These are phyloP conservation scores for Cyberlindnera americana DNA, from an alignment of 805 yeast species.

Conservation along the genomic window DNA sequence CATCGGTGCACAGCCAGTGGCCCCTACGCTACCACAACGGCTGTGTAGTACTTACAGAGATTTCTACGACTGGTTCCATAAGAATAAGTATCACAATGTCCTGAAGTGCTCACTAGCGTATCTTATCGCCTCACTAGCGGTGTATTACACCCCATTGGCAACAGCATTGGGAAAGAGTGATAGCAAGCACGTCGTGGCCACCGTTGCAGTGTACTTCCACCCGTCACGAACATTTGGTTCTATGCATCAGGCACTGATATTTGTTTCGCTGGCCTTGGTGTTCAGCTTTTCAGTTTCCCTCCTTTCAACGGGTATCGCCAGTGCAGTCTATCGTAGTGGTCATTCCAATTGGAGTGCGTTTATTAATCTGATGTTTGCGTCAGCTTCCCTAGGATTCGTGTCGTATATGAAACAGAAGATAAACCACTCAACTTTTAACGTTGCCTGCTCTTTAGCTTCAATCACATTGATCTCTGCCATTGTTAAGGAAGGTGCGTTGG, in stretches of 20 bases:
- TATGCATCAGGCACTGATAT: slow-evolving; percentile 70
- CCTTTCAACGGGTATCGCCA: slow-evolving; percentile 48
- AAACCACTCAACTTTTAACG: slow-evolving; percentile 65
- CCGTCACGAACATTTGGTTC: slow-evolving; percentile 77
- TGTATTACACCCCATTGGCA: slow-evolving; percentile 52
- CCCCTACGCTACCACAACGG: not conserved
- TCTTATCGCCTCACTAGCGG: slow-evolving; percentile 67
- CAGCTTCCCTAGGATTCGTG: slow-evolving; percentile 57
- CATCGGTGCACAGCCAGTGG: slow-evolving; percentile 1
- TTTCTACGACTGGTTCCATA: slow-evolving; percentile 1
- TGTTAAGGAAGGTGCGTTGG: slow-evolving; percentile 68
- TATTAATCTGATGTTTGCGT: slow-evolving; percentile 52
- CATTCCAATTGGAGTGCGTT: slow-evolving; percentile 46
- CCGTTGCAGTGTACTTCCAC: slow-evolving; percentile 81
- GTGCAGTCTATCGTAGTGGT: slow-evolving; percentile 41
- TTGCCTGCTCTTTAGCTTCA: slow-evolving; percentile 76
- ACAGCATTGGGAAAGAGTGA: slow-evolving; percentile 58
- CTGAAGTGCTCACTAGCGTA: slow-evolving; percentile 74
- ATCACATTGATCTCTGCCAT: slow-evolving; percentile 68
- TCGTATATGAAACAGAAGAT: slow-evolving; percentile 69
- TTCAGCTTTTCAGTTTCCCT: slow-evolving; percentile 53
- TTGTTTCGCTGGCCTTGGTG: slow-evolving; percentile 50
- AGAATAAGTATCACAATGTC: slow-evolving; percentile 29
- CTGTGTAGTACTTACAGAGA: not conserved
- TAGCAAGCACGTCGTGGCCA: slow-evolving; percentile 77